These are phyloP conservation scores for Aspergillus transmontanensis DNA, from an alignment of 2,329 filamentous ascomycete species.

Conservation along the genomic window DNA sequence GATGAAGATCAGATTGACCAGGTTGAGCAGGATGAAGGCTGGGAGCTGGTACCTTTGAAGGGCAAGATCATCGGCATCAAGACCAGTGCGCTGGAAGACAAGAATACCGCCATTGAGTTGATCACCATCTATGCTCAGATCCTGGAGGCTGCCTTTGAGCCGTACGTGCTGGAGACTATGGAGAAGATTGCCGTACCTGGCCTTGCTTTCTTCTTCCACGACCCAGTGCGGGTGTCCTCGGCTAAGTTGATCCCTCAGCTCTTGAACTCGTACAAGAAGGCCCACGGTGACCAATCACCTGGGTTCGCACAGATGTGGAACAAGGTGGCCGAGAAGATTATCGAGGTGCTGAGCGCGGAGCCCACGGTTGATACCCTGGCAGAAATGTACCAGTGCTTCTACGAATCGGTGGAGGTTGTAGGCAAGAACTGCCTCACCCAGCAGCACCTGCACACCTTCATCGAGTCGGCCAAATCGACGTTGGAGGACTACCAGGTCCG, in stretches of 20 bases:
- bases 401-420: slow-evolving; percentile 93
- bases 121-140: slow-evolving; percentile 97
- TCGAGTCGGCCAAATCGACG: slow-evolving; percentile 80
- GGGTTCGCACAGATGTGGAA: slow-evolving; percentile 83
- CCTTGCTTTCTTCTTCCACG: slow-evolving; percentile 98
- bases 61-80: slow-evolving; percentile 98
- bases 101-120: slow-evolving; percentile 99
- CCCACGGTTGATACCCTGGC: slow-evolving; percentile 94
- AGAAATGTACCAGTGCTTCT: slow-evolving; percentile 99
- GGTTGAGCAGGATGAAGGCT: slow-evolving; percentile 92
- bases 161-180: slow-evolving; percentile 90
- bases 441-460: slow-evolving; percentile 82
- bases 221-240: slow-evolving; percentile 91
- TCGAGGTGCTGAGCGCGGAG: slow-evolving; percentile 91
- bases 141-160: slow-evolving; percentile 87
- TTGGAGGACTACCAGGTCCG: slow-evolving; percentile 91
- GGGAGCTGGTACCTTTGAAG: slow-evolving; percentile 95
- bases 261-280: slow-evolving; percentile 90
- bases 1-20: slow-evolving; percentile 93
- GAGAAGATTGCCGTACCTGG: slow-evolving; percentile 94
- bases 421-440: slow-evolving; percentile 79
- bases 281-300: slow-evolving; percentile 77
- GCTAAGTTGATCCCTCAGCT: slow-evolving; percentile 93
- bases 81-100: slow-evolving; percentile 95
- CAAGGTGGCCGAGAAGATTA: slow-evolving; percentile 81